Evolutionary conservation across 2,329 filamentous ascomycete genomes (phyloP), one percentile per base, ranked within the genome.

Genomic region (Pezicula rhizophila): DNA sequence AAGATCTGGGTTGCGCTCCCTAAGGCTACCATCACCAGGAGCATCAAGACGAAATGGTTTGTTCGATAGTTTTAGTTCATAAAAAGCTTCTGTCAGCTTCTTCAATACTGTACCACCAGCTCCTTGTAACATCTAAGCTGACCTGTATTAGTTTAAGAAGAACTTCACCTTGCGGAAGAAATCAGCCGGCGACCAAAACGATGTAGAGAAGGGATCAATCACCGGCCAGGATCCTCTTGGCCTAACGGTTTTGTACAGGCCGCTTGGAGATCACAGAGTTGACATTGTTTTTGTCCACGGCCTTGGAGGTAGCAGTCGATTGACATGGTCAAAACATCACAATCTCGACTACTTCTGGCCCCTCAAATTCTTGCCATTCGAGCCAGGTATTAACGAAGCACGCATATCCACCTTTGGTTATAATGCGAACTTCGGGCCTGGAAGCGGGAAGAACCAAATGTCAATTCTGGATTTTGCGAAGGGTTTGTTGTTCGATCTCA

Each of bases 241-340:
- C 15, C 39, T 42, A n/a, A 42, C 5, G 8, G 17, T 42, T n/a
- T 7, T 42, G 5, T 10, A 20, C 12, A 23, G 8, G 7, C 20
- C 39, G 11, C n/a, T 20, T 20, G 14, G 15, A n/a, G 15, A 11
- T 7, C 39, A 2, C 8, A 23, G 8, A 6, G 20, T 58, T 10
- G 58, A 61, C 33, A 51, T 60, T 15, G 57, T 70, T 17, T 70
- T 70, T 44, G 56, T 70, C 5, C 67, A 70, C 49, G 67, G 67
- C 1, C 60, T 70, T 2, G 64, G 63, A 6, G 68, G 68, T 5
- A 60, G 61, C 2, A 66, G 63, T 38, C 49, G 58, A 8, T 62
- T 60, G 47, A 66, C 67, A 37, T 70, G 68, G 67, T 57, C 52
- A 14, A 60, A 61, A 35, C 50, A 52, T 1, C n/a, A 49, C 5